Evolutionary conservation across 2,329 filamentous ascomycete genomes (phyloP).

Genomic region (Stagonosporopsis chrysanthemi): DNA sequence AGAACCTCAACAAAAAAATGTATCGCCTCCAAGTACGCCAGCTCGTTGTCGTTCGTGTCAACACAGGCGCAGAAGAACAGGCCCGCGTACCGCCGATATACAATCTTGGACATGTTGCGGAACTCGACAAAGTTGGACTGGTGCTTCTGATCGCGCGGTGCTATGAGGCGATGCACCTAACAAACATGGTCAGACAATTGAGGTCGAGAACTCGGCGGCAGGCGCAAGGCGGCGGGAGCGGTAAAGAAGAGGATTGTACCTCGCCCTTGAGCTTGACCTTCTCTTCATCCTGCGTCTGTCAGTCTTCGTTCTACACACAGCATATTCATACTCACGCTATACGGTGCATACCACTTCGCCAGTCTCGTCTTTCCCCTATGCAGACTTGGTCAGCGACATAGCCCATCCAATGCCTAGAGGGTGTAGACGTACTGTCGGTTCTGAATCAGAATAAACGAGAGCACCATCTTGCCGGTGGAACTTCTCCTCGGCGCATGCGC

Average conservation of each 20-base stretch:
- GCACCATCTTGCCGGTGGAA: constrained; percentile 58
- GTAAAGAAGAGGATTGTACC: constrained; percentile 55
- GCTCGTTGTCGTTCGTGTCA: constrained; percentile 98
- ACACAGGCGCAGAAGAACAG: constrained; percentile 99
- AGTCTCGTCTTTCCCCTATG: constrained; percentile 93
- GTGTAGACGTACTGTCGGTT: constrained; percentile 74
- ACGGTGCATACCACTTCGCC: constrained; percentile 98
- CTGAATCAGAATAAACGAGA: constrained; percentile 90
- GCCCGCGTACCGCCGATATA: constrained; percentile 96
- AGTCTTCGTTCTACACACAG: constrained; percentile 15
- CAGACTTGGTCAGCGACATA: constrained; percentile 15
- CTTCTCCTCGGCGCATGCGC: constrained; percentile 20
- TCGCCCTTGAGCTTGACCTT: constrained; percentile 99
- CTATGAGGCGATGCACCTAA: constrained; percentile 96
- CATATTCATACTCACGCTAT: constrained; percentile 66
- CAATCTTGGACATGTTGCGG: constrained; percentile 87
- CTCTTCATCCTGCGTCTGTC: constrained; percentile 76
- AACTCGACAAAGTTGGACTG: constrained; percentile 99
- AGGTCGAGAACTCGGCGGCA: constrained; percentile 2
- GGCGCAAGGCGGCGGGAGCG: background rate
- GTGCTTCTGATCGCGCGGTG: constrained; percentile 97
- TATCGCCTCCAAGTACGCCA: constrained; percentile 95
- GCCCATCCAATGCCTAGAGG: background rate
- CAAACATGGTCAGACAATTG: constrained; percentile 43
- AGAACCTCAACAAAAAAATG: constrained; percentile 99